Conservation (phyloP, 2,329 filamentous ascomycete species). For the Exophiala dermatitidis region DNA sequence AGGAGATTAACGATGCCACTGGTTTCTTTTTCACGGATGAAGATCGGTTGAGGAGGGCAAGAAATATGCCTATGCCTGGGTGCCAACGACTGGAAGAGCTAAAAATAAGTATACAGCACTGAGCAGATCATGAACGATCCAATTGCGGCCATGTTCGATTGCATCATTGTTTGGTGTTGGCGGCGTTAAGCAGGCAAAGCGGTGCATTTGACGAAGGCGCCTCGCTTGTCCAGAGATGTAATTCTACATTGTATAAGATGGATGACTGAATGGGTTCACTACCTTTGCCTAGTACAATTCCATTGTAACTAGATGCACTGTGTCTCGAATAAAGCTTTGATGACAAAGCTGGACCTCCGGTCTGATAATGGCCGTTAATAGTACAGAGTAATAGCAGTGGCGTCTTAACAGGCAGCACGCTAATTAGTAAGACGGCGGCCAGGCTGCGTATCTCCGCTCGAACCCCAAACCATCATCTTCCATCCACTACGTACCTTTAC, state of each 20-base stretch:
- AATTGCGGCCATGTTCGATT: not conserved
- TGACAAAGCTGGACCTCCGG: too few species aligned
- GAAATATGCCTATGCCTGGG: conserved; percentile 52
- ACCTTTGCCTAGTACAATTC: not conserved
- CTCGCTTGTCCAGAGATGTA: not conserved
- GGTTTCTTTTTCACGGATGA: conserved; percentile 82
- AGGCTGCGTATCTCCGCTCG: conserved; percentile 2
- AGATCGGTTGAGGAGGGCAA: conserved; percentile 68
- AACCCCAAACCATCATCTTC: conserved; percentile 4
- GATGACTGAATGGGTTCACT: not conserved
- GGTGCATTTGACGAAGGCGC: not conserved
- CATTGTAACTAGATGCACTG: too few species aligned
- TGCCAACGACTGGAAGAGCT: conserved; percentile 52
- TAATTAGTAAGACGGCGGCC: not conserved
- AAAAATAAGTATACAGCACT: conserved; percentile 34
- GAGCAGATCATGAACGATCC: conserved; percentile 7
- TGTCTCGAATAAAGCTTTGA: too few species aligned
- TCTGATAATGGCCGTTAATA: too few species aligned
- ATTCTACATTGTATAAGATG: not conserved
- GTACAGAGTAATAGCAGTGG: not conserved
- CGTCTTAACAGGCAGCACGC: not conserved
- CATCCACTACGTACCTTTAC: conserved; percentile 8
- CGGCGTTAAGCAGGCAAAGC: conserved; percentile 3
- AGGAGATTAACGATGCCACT: conserved; percentile 67
- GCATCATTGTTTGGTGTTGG: conserved; percentile 19